A percentile compares a stretch with the other conserved stretches of the same genome.
These are phyloP conservation scores for Casaregolazyma lundiana DNA, from an alignment of 1,139 yeast genomes.

Conservation along the genomic window DNA sequence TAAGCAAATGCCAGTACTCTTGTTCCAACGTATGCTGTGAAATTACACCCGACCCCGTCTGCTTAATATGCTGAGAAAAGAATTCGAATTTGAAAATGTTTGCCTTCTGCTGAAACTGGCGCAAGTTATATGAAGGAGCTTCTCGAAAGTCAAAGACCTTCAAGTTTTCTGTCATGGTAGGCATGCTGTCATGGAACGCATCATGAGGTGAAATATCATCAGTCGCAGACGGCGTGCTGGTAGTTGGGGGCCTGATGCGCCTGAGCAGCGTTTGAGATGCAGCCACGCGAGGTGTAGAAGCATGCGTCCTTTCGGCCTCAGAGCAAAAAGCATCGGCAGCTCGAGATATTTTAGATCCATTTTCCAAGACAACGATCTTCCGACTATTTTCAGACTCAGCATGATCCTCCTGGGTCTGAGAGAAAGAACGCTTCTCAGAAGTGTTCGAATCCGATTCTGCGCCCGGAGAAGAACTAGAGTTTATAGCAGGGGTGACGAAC, in stretches of 20 bases:
- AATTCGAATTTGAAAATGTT: slow-evolving; percentile 40
- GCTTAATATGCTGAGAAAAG: slow-evolving; percentile 26
- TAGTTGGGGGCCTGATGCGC: slow-evolving; percentile 19
- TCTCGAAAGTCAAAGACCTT: slow-evolving; percentile 51
- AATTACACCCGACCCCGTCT: slow-evolving; percentile 10
- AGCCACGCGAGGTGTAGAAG: slow-evolving; percentile 16
- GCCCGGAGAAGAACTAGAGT: neutral
- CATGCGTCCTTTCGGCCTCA: slow-evolving; percentile 4
- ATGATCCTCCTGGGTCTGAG: slow-evolving; percentile 2
- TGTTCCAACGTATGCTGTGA: slow-evolving; percentile 29
- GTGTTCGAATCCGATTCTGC: slow-evolving; percentile 11
- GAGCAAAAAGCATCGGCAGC: slow-evolving; percentile 5
- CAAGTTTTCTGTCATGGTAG: slow-evolving; percentile 18
- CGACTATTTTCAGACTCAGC: slow-evolving; percentile 14
- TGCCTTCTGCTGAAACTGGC: slow-evolving; percentile 59
- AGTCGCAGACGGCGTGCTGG: slow-evolving; percentile 19
- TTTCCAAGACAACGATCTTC: slow-evolving; percentile 7
- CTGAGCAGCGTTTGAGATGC: slow-evolving; percentile 15
- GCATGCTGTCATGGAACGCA: slow-evolving; percentile 21
- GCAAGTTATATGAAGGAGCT: slow-evolving; percentile 53
- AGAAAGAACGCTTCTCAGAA: slow-evolving; percentile 9
- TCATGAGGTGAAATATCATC: slow-evolving; percentile 24
- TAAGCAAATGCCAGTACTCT: slow-evolving; percentile 37
- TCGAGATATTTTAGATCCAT: slow-evolving; percentile 4
- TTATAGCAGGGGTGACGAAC: slow-evolving; percentile 1